Evolutionary conservation across 768 basidiomycete genomes (phyloP).

Genomic region (Mycena galopus): DNA sequence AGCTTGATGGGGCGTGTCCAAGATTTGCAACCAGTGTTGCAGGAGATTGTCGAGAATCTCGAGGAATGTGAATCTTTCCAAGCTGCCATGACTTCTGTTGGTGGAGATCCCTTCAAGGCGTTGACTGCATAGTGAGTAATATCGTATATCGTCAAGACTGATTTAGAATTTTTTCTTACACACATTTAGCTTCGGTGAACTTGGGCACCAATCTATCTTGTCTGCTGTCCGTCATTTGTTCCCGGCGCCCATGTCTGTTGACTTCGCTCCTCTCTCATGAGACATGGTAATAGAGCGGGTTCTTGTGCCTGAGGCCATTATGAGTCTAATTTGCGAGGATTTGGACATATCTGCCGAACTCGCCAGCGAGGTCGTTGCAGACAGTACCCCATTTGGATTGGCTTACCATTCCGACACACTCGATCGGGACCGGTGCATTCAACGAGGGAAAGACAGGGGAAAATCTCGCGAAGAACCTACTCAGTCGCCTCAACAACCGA

Average conservation of each 20-base stretch:
- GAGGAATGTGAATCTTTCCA: background rate
- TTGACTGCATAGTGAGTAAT: background rate
- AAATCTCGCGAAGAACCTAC: background rate
- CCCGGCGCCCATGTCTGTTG: background rate
- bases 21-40: background rate
- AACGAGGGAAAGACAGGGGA: background rate
- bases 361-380: background rate
- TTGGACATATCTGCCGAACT: background rate
- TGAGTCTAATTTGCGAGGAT: background rate
- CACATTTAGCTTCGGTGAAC: background rate
- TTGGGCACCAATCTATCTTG: background rate
- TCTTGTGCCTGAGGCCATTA: background rate
- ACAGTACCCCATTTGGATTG: background rate
- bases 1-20: background rate
- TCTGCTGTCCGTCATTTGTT: background rate
- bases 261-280: background rate
- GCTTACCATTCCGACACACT: background rate
- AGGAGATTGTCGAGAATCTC: background rate
- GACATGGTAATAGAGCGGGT: background rate
- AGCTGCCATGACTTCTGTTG: background rate
- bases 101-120: background rate
- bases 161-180: background rate
- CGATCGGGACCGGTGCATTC: background rate
- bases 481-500: background rate
- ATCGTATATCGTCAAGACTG: background rate